These are phyloP conservation scores for Lepidium aucheri DNA, from an alignment of 345 rosid species.

Conservation along the genomic window DNA sequence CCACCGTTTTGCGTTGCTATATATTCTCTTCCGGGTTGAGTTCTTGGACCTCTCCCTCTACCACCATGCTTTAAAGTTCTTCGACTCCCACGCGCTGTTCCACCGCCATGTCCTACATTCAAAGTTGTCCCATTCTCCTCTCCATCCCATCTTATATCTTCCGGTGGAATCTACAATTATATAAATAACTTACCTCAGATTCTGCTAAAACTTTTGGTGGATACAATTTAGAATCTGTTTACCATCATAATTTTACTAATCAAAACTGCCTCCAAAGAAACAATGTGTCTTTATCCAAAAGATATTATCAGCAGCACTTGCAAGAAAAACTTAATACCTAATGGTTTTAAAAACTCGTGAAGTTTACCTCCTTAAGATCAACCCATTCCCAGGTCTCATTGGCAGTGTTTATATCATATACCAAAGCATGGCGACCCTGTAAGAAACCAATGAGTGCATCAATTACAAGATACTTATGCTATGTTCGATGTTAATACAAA, in stretches of 20 bases:
- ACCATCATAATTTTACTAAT: not conserved
- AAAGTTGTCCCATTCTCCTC: conserved; percentile 49
- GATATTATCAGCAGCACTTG: not conserved
- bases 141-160: conserved; percentile 81
- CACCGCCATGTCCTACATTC: conserved; percentile 38
- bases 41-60: conserved; percentile 50
- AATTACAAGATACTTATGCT: not conserved
- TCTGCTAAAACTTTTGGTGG: not conserved
- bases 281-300: not conserved
- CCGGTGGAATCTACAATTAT: conserved; percentile 50
- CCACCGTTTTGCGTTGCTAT: conserved; percentile 35
- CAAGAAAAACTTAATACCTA: not conserved
- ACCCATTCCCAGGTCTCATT: conserved; percentile 97
- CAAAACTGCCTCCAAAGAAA: not conserved
- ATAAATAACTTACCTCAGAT: not conserved
- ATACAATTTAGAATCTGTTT: not conserved
- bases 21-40: conserved; percentile 45
- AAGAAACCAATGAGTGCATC: conserved; percentile 3
- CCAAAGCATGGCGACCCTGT: conserved; percentile 82
- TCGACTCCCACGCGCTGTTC: conserved; percentile 37
- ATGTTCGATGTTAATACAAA: not conserved
- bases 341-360: not conserved
- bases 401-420: conserved; percentile 57
- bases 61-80: conserved; percentile 35
- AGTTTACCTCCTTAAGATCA: conserved; percentile 77